phyloP scores from a whole-genome alignment of 1,139 yeast species.

The Candida mesenterica region DNA sequence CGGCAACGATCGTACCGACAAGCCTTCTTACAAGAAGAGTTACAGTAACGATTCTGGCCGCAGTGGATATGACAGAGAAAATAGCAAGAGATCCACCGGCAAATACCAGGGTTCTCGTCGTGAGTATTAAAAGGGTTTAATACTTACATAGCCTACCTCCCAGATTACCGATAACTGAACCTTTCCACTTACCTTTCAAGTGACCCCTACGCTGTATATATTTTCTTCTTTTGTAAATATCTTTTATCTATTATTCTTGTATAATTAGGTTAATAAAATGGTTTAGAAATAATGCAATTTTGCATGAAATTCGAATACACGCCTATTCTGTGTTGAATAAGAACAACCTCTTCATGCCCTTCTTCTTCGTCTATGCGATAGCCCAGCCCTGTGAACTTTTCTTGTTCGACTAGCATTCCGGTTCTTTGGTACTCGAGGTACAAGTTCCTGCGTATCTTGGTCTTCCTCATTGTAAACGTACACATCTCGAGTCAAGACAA shows the following conservation, averaged over 20 bases:
- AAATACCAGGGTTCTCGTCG: conserved; percentile 9
- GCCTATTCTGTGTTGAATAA: no score
- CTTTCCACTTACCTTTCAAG: neutral
- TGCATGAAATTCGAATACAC: no score
- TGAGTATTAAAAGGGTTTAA: conserved; percentile 4
- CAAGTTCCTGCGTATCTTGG: neutral
- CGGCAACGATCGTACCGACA: conserved; percentile 2
- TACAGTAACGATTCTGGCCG: conserved; percentile 1
- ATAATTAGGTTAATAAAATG: neutral
- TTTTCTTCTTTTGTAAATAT: neutral
- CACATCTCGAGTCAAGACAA: conserved; percentile 58
- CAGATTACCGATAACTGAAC: neutral
- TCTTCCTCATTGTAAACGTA: conserved; percentile 9
- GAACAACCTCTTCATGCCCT: conserved; percentile 4
- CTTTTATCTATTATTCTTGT: neutral
- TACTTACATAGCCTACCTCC: no score
- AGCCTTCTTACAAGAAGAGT: conserved; percentile 2
- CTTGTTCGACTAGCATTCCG: no score
- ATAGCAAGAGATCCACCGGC: conserved; percentile 6
- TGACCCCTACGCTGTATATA: neutral
- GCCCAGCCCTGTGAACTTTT: neutral
- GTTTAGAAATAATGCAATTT: no score
- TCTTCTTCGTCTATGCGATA: conserved; percentile 2
- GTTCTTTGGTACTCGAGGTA: no score
- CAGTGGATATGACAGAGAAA: conserved; percentile 3